Conservation (phyloP, 192 early-diverging fungal genomes). For the Entomortierella lignicola region DNA sequence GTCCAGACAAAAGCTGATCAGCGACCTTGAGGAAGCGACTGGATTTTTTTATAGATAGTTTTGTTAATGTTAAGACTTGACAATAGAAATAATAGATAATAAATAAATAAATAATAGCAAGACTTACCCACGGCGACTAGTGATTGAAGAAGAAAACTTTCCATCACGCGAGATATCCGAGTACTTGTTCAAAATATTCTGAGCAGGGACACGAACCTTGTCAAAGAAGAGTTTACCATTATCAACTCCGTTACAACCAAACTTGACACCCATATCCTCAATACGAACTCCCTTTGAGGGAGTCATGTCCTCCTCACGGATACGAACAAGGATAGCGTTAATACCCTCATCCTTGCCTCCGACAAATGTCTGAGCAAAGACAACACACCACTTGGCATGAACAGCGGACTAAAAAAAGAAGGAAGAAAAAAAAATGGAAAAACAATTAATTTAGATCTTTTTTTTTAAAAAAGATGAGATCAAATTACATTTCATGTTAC, state of each 20-base stretch:
- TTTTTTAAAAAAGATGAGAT: neutral
- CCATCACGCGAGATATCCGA: conserved; percentile 68
- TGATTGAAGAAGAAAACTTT: conserved; percentile 65
- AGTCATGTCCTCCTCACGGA: conserved; percentile 76
- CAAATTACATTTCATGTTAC: conserved; percentile 20
- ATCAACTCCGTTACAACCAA: conserved; percentile 82
- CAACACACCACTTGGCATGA: conserved; percentile 77
- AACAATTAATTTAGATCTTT: neutral
- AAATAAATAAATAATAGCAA: neutral
- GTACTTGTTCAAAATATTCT: conserved; percentile 78
- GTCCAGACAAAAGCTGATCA: conserved; percentile 78
- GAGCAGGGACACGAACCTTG: conserved; percentile 64
- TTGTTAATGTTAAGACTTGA: neutral
- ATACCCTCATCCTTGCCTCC: conserved; percentile 77
- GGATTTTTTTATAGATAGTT: neutral
- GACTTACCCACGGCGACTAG: conserved; percentile 62
- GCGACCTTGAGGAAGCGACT: conserved; percentile 83
- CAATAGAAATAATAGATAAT: neutral
- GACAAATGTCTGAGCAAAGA: conserved; percentile 83
- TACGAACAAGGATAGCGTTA: conserved; percentile 78
- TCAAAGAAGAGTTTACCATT: conserved; percentile 76
- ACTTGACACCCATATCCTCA: conserved; percentile 80
- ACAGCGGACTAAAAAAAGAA: conserved; percentile 57
- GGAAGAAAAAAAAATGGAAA: conserved; percentile 1
- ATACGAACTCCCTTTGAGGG: conserved; percentile 74